Conservation (phyloP, 345 rosid genomes). For the Ailanthus altissimus region DNA sequence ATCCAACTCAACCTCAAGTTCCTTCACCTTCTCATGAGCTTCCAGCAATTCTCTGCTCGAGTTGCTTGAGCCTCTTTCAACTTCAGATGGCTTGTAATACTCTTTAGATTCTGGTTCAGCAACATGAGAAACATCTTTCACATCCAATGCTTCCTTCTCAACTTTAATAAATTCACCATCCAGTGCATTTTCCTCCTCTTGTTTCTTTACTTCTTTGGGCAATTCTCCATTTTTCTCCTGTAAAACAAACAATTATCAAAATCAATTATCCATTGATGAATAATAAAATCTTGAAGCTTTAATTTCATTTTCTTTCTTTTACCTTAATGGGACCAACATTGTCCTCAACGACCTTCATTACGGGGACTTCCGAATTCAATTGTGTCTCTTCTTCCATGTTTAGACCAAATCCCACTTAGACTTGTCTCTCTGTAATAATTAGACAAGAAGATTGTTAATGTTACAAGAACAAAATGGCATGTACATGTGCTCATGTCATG, state of each 20-base stretch:
- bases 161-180: constrained; percentile 94
- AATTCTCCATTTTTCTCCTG: constrained; percentile 59
- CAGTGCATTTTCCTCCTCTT: constrained; percentile 69
- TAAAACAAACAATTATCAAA: constrained; percentile 22
- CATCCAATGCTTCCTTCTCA: constrained; percentile 76
- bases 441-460: constrained; percentile 12
- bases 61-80: constrained; percentile 54
- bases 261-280: neutral
- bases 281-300: neutral
- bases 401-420: constrained; percentile 2
- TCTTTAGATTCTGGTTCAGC: constrained; percentile 27
- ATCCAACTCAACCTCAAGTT: constrained; percentile 75
- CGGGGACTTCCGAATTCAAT: constrained; percentile 56
- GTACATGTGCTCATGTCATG: neutral
- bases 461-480: neutral
- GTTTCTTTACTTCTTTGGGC: constrained; percentile 58
- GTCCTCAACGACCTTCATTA: constrained; percentile 43
- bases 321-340: constrained; percentile 56
- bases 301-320: constrained; percentile 1
- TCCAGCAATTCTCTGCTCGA: constrained; percentile 73
- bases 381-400: constrained; percentile 65
- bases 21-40: constrained; percentile 81
- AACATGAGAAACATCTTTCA: constrained; percentile 48
- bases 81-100: constrained; percentile 29
- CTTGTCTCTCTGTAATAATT: constrained; percentile 22